These are phyloP conservation scores for Medicago arabica DNA, from an alignment of 306 rosid genomes.

Conservation along the genomic window DNA sequence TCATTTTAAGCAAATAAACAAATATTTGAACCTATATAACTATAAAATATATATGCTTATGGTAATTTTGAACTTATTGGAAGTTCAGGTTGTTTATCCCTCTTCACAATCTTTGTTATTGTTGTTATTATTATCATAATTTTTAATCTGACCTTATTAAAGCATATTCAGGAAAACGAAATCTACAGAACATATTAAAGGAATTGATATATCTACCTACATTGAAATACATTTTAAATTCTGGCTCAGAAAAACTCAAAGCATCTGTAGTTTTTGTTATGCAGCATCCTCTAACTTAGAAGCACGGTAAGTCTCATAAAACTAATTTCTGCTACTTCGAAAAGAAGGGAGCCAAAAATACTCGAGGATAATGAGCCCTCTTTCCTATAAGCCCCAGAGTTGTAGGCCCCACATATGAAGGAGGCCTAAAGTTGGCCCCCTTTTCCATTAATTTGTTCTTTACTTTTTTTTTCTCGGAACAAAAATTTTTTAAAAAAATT, in stretches of 20 bases:
- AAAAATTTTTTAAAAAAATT: too few relatives aligned
- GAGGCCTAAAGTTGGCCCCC: too few relatives aligned
- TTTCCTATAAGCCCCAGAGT: too few relatives aligned
- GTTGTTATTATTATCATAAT: neutral
- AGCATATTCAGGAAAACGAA: conserved; percentile 6
- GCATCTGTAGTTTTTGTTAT: neutral
- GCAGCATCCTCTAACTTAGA: conserved; percentile 20
- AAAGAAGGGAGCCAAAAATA: neutral
- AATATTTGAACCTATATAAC: neutral
- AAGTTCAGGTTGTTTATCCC: conserved; percentile 1
- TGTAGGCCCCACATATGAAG: too few relatives aligned
- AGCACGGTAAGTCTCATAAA: neutral
- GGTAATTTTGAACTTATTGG: neutral
- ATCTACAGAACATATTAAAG: neutral
- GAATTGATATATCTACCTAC: neutral
- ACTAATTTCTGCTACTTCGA: neutral
- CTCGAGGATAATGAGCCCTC: too few relatives aligned
- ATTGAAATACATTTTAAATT: neutral
- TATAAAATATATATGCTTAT: conserved; percentile 7
- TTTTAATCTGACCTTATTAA: conserved; percentile 8
- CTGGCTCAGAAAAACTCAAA: conserved; percentile 9
- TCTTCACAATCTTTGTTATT: conserved; percentile 1
- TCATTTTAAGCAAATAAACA: neutral
- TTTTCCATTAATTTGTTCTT: too few relatives aligned
- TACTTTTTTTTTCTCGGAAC: too few relatives aligned